Evolutionary conservation across 2,329 filamentous ascomycete species (phyloP).

Genomic region (Emericellopsis cladophorae): DNA sequence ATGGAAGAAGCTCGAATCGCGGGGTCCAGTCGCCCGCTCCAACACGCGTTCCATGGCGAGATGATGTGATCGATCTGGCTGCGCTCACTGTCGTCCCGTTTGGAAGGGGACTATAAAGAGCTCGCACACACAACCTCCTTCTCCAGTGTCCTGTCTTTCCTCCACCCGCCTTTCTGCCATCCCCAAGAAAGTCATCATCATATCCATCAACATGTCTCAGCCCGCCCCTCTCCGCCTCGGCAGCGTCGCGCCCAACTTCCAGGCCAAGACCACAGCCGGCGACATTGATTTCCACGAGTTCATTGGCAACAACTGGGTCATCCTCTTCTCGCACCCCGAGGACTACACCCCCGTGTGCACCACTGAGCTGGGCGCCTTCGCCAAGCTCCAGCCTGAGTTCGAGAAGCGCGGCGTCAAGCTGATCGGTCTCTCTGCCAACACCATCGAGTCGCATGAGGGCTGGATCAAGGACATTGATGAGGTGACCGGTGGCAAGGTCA

Average conservation of each 20-base stretch:
- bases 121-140: neutral
- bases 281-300: conserved; percentile 76
- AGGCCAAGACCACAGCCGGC: conserved; percentile 67
- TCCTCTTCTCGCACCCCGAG: conserved; percentile 76
- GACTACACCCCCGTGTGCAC: conserved; percentile 96
- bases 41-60: neutral
- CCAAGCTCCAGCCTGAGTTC: conserved; percentile 81
- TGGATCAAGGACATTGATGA: conserved; percentile 89
- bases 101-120: neutral
- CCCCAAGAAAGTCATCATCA: conserved; percentile 2
- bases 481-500: conserved; percentile 56
- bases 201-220: conserved; percentile 15
- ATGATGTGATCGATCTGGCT: neutral
- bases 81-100: neutral
- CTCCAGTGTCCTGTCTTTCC: neutral
- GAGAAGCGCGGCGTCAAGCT: conserved; percentile 78
- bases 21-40: neutral
- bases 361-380: conserved; percentile 86
- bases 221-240: conserved; percentile 45
- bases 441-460: conserved; percentile 66
- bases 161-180: neutral
- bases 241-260: conserved; percentile 64
- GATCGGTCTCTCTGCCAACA: conserved; percentile 83
- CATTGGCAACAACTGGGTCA: conserved; percentile 66
- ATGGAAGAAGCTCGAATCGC: conserved; percentile 1